Evolutionary conservation across 495 filamentous ascomycete genomes (phyloP).

Genomic region (Penicillium soppii): DNA sequence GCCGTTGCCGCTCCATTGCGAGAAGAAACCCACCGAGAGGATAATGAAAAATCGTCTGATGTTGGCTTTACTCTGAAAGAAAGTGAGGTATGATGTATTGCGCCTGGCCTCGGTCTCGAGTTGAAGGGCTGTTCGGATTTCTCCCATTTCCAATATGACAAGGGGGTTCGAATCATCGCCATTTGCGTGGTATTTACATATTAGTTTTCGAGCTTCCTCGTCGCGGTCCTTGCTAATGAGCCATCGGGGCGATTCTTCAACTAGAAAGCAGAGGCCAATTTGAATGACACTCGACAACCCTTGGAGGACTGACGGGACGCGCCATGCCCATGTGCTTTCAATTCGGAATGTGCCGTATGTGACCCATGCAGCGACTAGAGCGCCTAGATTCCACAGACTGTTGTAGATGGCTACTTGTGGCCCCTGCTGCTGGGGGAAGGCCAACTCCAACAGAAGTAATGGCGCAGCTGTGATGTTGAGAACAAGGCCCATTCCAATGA

Average conservation of each 20-base stretch:
- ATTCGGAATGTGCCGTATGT: conserved; percentile 25
- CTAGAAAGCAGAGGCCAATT: conserved; percentile 36
- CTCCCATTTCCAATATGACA: conserved; percentile 25
- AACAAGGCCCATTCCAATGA: conserved; percentile 28
- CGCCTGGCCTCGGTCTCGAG: conserved; percentile 28
- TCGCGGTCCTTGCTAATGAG: conserved; percentile 34
- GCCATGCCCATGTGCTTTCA: conserved; percentile 43
- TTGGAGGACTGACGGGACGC: conserved; percentile 63
- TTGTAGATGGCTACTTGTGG: conserved; percentile 49
- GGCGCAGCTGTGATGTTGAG: conserved; percentile 20
- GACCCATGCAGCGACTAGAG: conserved; percentile 41
- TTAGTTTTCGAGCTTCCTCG: conserved; percentile 42
- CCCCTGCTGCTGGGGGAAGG: conserved; percentile 28
- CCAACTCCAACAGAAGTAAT: conserved; percentile 30
- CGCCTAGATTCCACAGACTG: conserved; percentile 60
- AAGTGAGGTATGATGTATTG: conserved; percentile 16
- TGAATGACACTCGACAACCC: conserved; percentile 42
- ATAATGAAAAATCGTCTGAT: conserved; percentile 6
- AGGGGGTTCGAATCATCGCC: conserved; percentile 14
- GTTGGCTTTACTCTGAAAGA: conserved; percentile 7
- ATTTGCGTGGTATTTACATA: conserved; percentile 41
- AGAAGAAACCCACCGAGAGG: conserved; percentile 6
- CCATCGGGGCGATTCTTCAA: conserved; percentile 38
- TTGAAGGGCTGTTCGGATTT: conserved; percentile 26
- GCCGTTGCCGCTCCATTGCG: conserved; percentile 13